These are phyloP conservation scores for Nemania sp. DNA, from an alignment of 2,329 filamentous ascomycete species.

Conservation along the genomic window DNA sequence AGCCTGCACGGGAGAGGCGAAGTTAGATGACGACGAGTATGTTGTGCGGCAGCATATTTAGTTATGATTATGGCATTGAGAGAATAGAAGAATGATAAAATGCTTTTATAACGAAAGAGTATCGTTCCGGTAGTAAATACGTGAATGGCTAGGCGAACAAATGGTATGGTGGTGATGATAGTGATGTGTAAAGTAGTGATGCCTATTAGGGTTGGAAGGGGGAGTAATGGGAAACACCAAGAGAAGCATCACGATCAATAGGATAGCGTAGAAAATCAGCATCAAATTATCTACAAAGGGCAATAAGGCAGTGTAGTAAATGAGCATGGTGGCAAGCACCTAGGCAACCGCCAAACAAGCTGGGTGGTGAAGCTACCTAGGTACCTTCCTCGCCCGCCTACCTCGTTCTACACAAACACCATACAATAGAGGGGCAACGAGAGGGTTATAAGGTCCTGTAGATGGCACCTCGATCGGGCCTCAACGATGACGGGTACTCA, in stretches of 20 bases:
- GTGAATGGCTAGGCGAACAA: neutral
- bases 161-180: neutral
- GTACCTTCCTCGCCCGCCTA: neutral
- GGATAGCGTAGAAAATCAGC: neutral
- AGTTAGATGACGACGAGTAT: neutral
- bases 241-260: neutral
- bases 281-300: neutral
- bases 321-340: neutral
- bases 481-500: conserved; percentile 13
- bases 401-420: neutral
- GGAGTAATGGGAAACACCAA: conserved; percentile 2
- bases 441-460: conserved; percentile 4
- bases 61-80: no score
- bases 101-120: neutral
- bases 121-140: neutral
- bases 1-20: neutral
- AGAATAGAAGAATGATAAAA: neutral
- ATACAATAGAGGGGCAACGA: neutral
- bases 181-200: neutral
- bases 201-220: neutral
- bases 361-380: conserved; percentile 2
- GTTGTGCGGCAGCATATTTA: no score
- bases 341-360: neutral
- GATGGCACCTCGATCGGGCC: neutral
- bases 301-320: neutral